Evolutionary conservation across 495 filamentous ascomycete genomes (phyloP), one percentile per base, ranked within the genome.

Genomic region (Peziza echinospora): DNA sequence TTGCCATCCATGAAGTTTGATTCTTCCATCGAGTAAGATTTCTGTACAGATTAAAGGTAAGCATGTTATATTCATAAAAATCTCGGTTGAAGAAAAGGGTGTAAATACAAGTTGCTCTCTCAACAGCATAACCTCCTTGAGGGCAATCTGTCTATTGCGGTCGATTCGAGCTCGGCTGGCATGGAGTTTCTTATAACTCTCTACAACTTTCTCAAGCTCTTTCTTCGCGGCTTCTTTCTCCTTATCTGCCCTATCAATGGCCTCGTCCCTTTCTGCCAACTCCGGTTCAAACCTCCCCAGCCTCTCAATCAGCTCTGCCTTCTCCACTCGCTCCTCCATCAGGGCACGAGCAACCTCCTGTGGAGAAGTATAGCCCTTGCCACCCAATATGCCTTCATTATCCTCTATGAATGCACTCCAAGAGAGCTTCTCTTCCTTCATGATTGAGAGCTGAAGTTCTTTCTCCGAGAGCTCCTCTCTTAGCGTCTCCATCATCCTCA

Each of bases 101-200:
- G 19, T 37, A 37, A 11, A 2, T 17, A 37, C 30, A 11, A 94
- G 65, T 55, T 99, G 89, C 4, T 81, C 87, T 13, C 91, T 80
- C 6, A 99, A 69, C 59, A 87, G 89, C 51, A 94, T 83, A 5
- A 91, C 82, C 59, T 99, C 91, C 55, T 93, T 93, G 19, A 83
- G 62, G 4, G 84, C 84, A 3, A 96, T 70, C 5, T 72, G 73
- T 47, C 82, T 78, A 58, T 94, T 86, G 28, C 87, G 69, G 56
- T 99, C 87, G 1, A 72, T 48, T 5, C 73, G 65, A 21, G 85
- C 69, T 40, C 79, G 72, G n/a, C 72, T 66, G 57, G 76, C 81
- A 45, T 67, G 68, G 24, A 59, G 62, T n/a, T 63, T 62, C 9
- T 62, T 53, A 26, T 57, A 60, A 5, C 59, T 54, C 7, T 68